phyloP scores from a whole-genome alignment of 371 early-diverging fungal species.

The Mucor saturninus region DNA sequence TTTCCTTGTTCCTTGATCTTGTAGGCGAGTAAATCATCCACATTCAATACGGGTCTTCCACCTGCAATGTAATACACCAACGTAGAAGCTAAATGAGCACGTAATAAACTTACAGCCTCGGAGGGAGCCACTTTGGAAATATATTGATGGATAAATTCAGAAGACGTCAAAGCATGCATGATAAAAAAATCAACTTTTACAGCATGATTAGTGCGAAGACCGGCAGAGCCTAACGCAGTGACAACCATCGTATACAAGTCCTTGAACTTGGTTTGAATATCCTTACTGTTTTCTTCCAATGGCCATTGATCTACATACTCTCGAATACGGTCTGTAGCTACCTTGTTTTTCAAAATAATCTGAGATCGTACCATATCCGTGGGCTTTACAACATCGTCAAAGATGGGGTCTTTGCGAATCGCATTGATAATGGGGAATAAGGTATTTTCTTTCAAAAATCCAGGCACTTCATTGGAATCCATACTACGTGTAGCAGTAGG shows the following conservation, averaged over 20 bases:
- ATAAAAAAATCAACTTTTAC: conserved; percentile 50
- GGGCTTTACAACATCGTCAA: conserved; percentile 34
- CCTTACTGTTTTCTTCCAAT: conserved; percentile 33
- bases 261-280: conserved; percentile 37
- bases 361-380: conserved; percentile 23
- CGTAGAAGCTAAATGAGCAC: conserved; percentile 38
- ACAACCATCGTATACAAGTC: conserved; percentile 38
- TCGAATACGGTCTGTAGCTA: conserved; percentile 33
- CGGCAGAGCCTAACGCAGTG: conserved; percentile 37
- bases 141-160: conserved; percentile 52
- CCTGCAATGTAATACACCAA: conserved; percentile 43
- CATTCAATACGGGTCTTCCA: conserved; percentile 50
- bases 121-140: conserved; percentile 34
- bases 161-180: conserved; percentile 62
- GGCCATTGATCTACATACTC: conserved; percentile 40
- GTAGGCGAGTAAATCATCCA: conserved; percentile 41
- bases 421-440: conserved; percentile 32
- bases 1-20: conserved; percentile 10
- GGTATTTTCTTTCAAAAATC: conserved; percentile 25
- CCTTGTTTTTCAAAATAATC: conserved; percentile 28
- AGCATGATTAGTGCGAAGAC: conserved; percentile 31
- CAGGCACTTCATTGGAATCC: conserved; percentile 8
- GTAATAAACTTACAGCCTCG: conserved; percentile 46
- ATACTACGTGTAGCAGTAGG: not conserved
- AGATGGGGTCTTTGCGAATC: conserved; percentile 37